These are phyloP conservation scores for Phytophthora sp. DNA, from an alignment of 352 stramenopile genomes.

Conservation along the genomic window DNA sequence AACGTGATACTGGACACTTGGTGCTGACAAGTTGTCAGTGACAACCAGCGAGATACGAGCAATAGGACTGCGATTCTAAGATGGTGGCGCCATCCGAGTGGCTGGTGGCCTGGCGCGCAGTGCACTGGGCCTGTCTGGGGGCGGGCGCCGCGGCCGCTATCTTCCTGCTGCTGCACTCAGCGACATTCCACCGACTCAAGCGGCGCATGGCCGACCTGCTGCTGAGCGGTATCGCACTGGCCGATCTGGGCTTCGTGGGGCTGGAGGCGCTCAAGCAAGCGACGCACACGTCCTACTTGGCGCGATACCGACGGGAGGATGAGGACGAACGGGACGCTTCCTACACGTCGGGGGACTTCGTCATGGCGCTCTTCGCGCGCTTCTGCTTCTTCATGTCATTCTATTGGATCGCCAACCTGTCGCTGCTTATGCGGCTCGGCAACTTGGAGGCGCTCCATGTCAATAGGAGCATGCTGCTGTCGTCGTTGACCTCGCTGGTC, in stretches of 20 bases:
- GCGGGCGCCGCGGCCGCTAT: slow-evolving; percentile 44
- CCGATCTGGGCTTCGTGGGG: slow-evolving; percentile 55
- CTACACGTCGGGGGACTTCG: slow-evolving; percentile 24
- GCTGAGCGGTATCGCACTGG: slow-evolving; percentile 68
- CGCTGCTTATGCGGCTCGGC: slow-evolving; percentile 69
- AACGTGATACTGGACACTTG: slow-evolving; percentile 15
- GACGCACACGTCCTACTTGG: slow-evolving; percentile 51
- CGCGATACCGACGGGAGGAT: slow-evolving; percentile 36
- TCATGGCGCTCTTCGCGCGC: slow-evolving; percentile 53
- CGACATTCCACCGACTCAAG: slow-evolving; percentile 67
- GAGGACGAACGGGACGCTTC: background rate
- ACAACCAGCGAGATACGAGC: background rate
- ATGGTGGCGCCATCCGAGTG: slow-evolving; percentile 29
- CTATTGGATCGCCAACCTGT: slow-evolving; percentile 75
- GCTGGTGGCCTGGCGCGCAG: slow-evolving; percentile 49
- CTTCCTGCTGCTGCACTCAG: slow-evolving; percentile 67
- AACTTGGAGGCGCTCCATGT: slow-evolving; percentile 61
- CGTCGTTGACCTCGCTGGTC: slow-evolving; percentile 47
- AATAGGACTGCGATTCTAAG: slow-evolving; percentile 1
- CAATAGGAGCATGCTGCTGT: slow-evolving; percentile 54
- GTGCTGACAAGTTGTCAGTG: no score
- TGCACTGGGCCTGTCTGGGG: slow-evolving; percentile 60
- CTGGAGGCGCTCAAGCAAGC: slow-evolving; percentile 61
- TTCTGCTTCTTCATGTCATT: slow-evolving; percentile 81
- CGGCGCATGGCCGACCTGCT: slow-evolving; percentile 72